phyloP scores from a whole-genome alignment of 23 red algal species.

The Porphyridium purpureum region DNA sequence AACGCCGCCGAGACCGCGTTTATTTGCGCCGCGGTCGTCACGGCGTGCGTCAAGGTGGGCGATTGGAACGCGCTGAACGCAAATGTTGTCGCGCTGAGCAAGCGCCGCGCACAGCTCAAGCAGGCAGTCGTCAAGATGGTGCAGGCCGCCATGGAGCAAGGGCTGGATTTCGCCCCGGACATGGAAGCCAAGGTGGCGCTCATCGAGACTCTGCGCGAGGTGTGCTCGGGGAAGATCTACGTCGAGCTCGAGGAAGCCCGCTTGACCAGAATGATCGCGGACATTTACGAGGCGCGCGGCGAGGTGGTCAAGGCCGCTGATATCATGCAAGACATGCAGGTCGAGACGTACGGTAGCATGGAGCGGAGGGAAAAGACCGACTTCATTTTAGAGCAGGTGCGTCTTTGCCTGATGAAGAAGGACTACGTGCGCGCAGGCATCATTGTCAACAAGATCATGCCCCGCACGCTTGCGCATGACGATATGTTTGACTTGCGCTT shows the following conservation, averaged over 20 bases:
- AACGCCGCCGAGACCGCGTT: slow-evolving; percentile 66
- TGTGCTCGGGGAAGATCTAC: slow-evolving; percentile 87
- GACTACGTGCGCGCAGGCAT: slow-evolving; percentile 81
- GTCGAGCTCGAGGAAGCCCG: slow-evolving; percentile 86
- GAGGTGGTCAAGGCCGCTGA: slow-evolving; percentile 56
- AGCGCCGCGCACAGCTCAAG: slow-evolving; percentile 89
- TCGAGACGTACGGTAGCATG: slow-evolving; percentile 96
- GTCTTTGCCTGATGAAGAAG: slow-evolving; percentile 77
- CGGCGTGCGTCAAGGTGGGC: slow-evolving; percentile 19
- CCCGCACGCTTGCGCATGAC: slow-evolving; percentile 48
- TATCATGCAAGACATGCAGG: slow-evolving; percentile 94
- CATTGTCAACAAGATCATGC: slow-evolving; percentile 90
- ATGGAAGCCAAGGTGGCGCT: slow-evolving; percentile 39
- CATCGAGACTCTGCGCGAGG: slow-evolving; percentile 63
- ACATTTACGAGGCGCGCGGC: slow-evolving; percentile 61
- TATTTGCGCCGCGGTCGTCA: slow-evolving; percentile 66
- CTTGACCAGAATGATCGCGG: slow-evolving; percentile 60
- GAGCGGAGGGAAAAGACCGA: slow-evolving; percentile 82
- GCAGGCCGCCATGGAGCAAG: slow-evolving; percentile 50
- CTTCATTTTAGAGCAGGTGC: slow-evolving; percentile 91
- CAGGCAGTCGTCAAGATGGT: slow-evolving; percentile 50
- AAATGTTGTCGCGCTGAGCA: slow-evolving; percentile 46
- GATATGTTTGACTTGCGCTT: slow-evolving; percentile 48
- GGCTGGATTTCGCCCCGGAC: slow-evolving; percentile 29
- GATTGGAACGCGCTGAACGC: slow-evolving; percentile 50